Base-by-base conservation (phyloP, 768 basidiomycete genomes). In the Mycena belliarum region DNA sequence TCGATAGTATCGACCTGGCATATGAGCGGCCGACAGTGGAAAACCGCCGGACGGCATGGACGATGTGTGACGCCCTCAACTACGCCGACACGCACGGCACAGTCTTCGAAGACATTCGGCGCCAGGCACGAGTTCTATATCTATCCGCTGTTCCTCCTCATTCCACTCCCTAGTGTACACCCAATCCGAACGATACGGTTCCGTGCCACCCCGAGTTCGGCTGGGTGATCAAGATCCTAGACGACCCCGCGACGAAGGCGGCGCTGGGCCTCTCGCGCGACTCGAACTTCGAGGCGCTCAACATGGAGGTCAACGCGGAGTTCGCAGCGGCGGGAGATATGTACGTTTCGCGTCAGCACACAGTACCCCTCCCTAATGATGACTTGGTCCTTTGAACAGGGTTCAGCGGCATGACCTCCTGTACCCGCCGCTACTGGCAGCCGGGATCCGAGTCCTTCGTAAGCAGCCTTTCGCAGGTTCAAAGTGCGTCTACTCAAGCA, bases 371-470 rank as follows among this genome's bases (percentile, higher is more conserved):
- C 4, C 16, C 37, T 18, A 23, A 41, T 7, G 10, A n/a, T n/a
- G n/a, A n/a, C n/a, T n/a, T n/a, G n/a, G n/a, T n/a, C n/a, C n/a
- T n/a, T n/a, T n/a, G 15, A 8, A 24, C 24, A 21, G 12, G 25
- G 7, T 35, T 5, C 41, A 57, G 56, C 56, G 42, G 18, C 21
- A 49, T 62, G 68, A 71, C 47, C 55, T 63, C 3, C 52, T 72
- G 3, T 70, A 69, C 43, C 54, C 45, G 24, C 69, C 68, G 1
- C 59, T 73, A 25, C 65, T 71, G 16, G 20, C 55, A 1, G 66
- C 67, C 14, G 35, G 35, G 4, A 37, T 37, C 35, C 35, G 35
- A 4, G 12, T 37, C 35, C 14, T 37, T 10, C 35, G 35, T 15
- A 16, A 37, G 35, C n/a, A n/a, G n/a, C n/a, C n/a, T n/a, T n/a